phyloP scores from a whole-genome alignment of 1,284 basidiomycete genomes.

The Ganoderma sp. region DNA sequence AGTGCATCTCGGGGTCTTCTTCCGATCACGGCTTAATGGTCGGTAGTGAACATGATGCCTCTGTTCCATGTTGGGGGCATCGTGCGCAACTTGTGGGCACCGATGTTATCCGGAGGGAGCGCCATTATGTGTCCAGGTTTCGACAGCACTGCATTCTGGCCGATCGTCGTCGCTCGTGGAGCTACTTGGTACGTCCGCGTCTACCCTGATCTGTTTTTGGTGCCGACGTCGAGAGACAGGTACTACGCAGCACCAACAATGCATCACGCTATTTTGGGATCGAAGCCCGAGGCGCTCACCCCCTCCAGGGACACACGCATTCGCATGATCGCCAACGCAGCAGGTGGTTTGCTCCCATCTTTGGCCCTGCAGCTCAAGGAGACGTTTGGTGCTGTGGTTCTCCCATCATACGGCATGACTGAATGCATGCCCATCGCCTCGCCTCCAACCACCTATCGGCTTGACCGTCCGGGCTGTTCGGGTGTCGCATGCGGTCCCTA shows the following conservation, averaged over 20 bases:
- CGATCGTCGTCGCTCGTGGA: conserved; percentile 51
- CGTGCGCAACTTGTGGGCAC: conserved; percentile 66
- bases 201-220: not conserved
- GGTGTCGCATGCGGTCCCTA: conserved; percentile 56
- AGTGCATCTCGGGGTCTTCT: conserved; percentile 29
- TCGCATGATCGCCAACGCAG: conserved; percentile 55
- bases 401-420: conserved; percentile 57
- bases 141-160: conserved; percentile 66
- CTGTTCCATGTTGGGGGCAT: conserved; percentile 74
- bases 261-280: conserved; percentile 52
- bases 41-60: conserved; percentile 67
- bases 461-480: conserved; percentile 54
- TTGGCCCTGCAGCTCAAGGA: conserved; percentile 48
- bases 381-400: conserved; percentile 47
- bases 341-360: conserved; percentile 51
- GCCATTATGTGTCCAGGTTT: conserved; percentile 66
- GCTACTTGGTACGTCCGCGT: conserved; percentile 54
- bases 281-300: conserved; percentile 43
- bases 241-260: conserved; percentile 56
- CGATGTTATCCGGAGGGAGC: conserved; percentile 61
- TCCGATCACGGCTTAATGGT: not conserved
- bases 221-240: conserved; percentile 37
- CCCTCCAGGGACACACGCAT: conserved; percentile 45
- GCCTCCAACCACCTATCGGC: conserved; percentile 48
- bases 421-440: conserved; percentile 58